Percentiles rank a stretch among this genome's conserved stretches.
phyloP scores from a whole-genome alignment of 306 rosid genomes.

The Carpinus viminea region DNA sequence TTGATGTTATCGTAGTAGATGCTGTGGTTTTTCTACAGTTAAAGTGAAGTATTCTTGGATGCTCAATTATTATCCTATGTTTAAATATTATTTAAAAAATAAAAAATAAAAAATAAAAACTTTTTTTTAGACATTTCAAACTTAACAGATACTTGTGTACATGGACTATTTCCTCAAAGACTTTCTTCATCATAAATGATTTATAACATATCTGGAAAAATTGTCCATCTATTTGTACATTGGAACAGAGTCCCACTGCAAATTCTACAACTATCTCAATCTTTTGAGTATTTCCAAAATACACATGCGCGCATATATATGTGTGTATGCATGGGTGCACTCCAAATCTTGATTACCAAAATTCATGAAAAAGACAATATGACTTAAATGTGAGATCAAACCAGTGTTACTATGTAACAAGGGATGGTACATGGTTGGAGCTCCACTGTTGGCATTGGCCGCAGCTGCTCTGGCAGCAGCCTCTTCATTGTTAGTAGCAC shows the following conservation, averaged over 20 bases:
- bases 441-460: conserved; percentile 63
- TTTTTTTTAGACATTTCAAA: neutral
- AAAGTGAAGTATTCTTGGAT: neutral
- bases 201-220: neutral
- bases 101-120: no score
- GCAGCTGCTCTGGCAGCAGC: conserved; percentile 79
- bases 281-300: neutral
- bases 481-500: conserved; percentile 60
- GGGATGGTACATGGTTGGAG: conserved; percentile 69
- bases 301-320: neutral
- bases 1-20: no score
- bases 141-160: neutral
- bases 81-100: neutral
- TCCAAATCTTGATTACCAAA: neutral
- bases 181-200: neutral
- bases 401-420: conserved; percentile 25
- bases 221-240: neutral
- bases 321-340: neutral
- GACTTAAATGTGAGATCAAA: conserved; percentile 36
- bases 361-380: neutral
- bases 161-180: neutral
- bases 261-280: neutral
- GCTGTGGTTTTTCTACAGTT: neutral
- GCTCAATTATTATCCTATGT: neutral
- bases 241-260: neutral